Evolutionary conservation across 495 filamentous ascomycete genomes (phyloP), one percentile per base, ranked within the genome.

Genomic region (Aspergillus sclerotioniger): DNA sequence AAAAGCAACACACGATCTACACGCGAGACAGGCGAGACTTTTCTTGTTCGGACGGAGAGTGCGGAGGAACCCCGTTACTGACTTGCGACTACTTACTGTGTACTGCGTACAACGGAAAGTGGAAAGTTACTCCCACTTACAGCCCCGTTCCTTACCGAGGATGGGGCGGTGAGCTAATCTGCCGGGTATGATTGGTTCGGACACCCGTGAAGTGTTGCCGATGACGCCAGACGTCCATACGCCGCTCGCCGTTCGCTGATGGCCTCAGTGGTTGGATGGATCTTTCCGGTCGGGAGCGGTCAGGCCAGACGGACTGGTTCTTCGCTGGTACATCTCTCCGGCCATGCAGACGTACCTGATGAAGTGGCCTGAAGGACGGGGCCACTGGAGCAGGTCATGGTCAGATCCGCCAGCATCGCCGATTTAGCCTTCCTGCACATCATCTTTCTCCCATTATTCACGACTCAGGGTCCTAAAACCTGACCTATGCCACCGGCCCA

Each of bases 1-100:
- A 50, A 50, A 50, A 50, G 47, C 47, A 50, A 50, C 47, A 50
- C 47, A 50, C 47, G 47, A 50, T 50, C 47, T 50, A 50, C 47
- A 41, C 37, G 37, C 37, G 37, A 41, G 37, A 41, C 13, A 12
- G 37, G 47, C 47, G 47, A 53, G 51, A 41, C 51, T 53, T 53
- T 53, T 53, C 39, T 53, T 43, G 31, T 29, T 25, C 16, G 33
- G 51, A 41, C 51, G 51, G 51, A 37, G 51, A 53, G 33, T 53
- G 51, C 51, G 33, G 51, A 49, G 46, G 46, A 13, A 25, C 25
- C 25, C 25, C n/a, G 12, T 41, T 41, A 41, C 37, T 41, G 37
- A 41, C 37, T 41, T 25, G 25, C 25, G 2, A 25, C 25, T 25
- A 29, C 19, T 49, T 28, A 25, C 46, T 49, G 20, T 16, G 46